Base-by-base conservation (phyloP, 2,329 filamentous ascomycete genomes). In the Arthrobotrys musiformis region DNA sequence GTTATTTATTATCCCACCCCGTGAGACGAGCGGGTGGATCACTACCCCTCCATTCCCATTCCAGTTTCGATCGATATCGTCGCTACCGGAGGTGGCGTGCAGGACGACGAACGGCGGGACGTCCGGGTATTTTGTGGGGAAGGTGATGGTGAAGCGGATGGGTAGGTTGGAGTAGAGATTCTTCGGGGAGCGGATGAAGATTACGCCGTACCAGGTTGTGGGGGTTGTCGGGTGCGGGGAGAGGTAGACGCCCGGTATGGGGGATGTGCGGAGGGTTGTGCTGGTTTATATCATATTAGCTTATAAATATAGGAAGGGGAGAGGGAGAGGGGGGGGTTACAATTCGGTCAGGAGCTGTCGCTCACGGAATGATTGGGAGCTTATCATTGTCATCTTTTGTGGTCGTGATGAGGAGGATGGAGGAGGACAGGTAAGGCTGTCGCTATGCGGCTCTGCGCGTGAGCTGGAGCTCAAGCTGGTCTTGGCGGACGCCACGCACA, bases 311-410 rank as follows among this genome's bases (percentile, higher is more conserved):
- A 8, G 44, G 6, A 44, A 48, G 56, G 0, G 30, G 8, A 37
- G 1, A 6, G n/a, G 24, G 24, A 22, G 61, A 30, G 19, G 2
- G 62, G 15, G 35, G n/a, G 58, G 35, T 17, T 52, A 76, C 72
- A 76, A 76, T 52, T 76, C 72, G 9, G 66, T 76, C 13, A 76
- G 64, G 37, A 76, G 30, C 37, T 76, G 72, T 9, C 66, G 64
- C 56, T 76, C 72, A 1, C 64, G 64, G 30, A 76, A 76, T 7
- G 72, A 70, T 35, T 68, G 72, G 5, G 72, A 76, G 9, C 33
- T 58, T 50, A 76, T 58, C 42, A 70, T 67, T 28, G 37, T 70
- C 11, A 26, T 15, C 11, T 4, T 30, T 6, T 1, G 17, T 69
- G 15, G 26, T n/a, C 24, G n/a, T 22, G 11, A 19, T 33, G 11